Percentiles rank a stretch among this genome's conserved stretches.
These are phyloP conservation scores for Penicillium verhagenii DNA, from an alignment of 495 filamentous ascomycete genomes.

Conservation along the genomic window DNA sequence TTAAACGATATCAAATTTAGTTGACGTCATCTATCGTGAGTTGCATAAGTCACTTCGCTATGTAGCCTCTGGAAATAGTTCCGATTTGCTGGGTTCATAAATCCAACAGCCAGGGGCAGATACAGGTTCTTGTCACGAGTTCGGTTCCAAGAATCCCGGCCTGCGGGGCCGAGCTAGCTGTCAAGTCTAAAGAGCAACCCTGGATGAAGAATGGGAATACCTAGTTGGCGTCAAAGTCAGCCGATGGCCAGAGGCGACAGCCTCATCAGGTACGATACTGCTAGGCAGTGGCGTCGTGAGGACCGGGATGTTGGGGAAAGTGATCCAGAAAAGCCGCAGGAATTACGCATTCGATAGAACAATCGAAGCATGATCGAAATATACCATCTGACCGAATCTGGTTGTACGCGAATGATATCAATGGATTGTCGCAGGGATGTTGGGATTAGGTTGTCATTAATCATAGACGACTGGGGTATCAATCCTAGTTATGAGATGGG, in stretches of 20 bases:
- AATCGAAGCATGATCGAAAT: neutral
- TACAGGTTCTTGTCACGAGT: conserved; percentile 1
- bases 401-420: conserved; percentile 4
- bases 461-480: conserved; percentile 8
- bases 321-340: neutral
- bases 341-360: conserved; percentile 4
- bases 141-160: neutral
- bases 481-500: neutral
- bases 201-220: no score
- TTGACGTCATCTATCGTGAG: conserved; percentile 4
- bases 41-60: neutral
- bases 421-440: neutral
- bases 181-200: no score
- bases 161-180: neutral
- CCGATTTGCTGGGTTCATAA: conserved; percentile 2
- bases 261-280: neutral
- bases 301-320: neutral
- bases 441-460: conserved; percentile 10
- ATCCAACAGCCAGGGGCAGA: neutral
- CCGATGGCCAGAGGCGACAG: neutral
- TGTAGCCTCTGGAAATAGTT: neutral
- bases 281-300: neutral
- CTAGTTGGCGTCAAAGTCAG: neutral
- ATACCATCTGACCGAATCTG: neutral
- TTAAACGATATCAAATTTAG: neutral